Evolutionary conservation across 1,284 basidiomycete genomes (phyloP), one percentile per base, ranked within the genome.

Genomic region (Fistulinella cinereoalba): DNA sequence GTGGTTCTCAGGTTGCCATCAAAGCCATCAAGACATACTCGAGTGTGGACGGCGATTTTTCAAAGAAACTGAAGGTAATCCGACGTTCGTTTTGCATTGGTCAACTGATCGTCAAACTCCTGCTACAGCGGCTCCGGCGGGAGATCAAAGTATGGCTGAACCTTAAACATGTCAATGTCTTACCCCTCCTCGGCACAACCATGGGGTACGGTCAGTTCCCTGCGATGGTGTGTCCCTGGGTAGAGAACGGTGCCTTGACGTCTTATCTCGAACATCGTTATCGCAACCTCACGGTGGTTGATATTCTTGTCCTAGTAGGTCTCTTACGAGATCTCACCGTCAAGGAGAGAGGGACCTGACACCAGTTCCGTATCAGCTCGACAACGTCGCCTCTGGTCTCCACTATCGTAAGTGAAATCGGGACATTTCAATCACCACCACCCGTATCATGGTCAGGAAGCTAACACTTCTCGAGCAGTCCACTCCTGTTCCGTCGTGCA

Each of bases 161-260:
- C 4, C 36, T 61, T 11, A 37, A 42, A 12, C 61, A 60, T 15
- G 15, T 23, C 6, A 57, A 59, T 8, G 37, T 60, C 15, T 27
- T 63, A 6, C 60, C 56, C 61, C 19, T 39, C n/a, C n/a, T 47
- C 22, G 58, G 58, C 12, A 56, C 50, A 1, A 51, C 44, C n/a
- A 27, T 25, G 12, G 55, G 44, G 13, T 60, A 61, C 15, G 53
- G 58, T 16, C 56, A 27, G 33, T 52, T 62, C 18, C 41, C 59
- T 11, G 50, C 61, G 6, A 43, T 60, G 47, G 61, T 60, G 18
- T 63, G 45, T 21, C 58, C 61, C 3, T 60, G 58, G 58, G 25
- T 41, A 6, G 28, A 63, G 0, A 57, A 64, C 9, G 61, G 61
- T 1, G 21, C 50, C 1, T 24, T 64, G 34, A 52, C 48, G 2